These are phyloP conservation scores for Magnaporthiopsis poae DNA, from an alignment of 2,329 filamentous ascomycete species.

Conservation along the genomic window DNA sequence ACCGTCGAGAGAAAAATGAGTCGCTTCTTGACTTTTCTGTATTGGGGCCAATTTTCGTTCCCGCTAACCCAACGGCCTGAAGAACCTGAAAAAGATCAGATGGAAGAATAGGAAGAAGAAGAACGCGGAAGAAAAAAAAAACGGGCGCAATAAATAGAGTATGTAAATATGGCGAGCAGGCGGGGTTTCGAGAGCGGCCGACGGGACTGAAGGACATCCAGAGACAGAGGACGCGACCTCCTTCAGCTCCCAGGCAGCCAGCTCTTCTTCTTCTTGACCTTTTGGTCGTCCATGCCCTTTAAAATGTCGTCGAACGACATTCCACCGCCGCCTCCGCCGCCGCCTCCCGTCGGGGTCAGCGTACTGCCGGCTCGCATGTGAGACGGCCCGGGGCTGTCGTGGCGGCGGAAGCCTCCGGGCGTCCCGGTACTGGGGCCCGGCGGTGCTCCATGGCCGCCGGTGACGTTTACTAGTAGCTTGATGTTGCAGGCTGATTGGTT, in stretches of 20 bases:
- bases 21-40: not conserved
- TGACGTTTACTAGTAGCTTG: slow-evolving; percentile 10
- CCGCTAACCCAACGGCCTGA: not conserved
- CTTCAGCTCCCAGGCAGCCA: slow-evolving; percentile 9
- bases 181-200: not conserved
- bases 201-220: not conserved
- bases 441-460: not conserved
- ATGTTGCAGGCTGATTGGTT: too few species aligned
- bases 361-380: slow-evolving; percentile 9
- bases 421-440: not conserved
- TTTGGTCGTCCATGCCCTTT: slow-evolving; percentile 23
- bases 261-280: slow-evolving; percentile 22
- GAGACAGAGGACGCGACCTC: not conserved
- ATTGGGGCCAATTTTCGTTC: not conserved
- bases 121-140: slow-evolving; percentile 3
- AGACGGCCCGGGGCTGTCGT: not conserved
- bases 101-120: slow-evolving; percentile 6
- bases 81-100: not conserved
- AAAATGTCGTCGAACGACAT: slow-evolving; percentile 29
- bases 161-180: slow-evolving; percentile 6
- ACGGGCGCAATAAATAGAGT: slow-evolving; percentile 8
- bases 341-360: not conserved
- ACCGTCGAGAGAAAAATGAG: not conserved
- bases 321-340: slow-evolving; percentile 8
- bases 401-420: not conserved